A percentile compares a stretch with the other conserved stretches of the same genome.
These are phyloP conservation scores for Nemania abortiva DNA, from an alignment of 2,329 filamentous ascomycete genomes.

Conservation along the genomic window DNA sequence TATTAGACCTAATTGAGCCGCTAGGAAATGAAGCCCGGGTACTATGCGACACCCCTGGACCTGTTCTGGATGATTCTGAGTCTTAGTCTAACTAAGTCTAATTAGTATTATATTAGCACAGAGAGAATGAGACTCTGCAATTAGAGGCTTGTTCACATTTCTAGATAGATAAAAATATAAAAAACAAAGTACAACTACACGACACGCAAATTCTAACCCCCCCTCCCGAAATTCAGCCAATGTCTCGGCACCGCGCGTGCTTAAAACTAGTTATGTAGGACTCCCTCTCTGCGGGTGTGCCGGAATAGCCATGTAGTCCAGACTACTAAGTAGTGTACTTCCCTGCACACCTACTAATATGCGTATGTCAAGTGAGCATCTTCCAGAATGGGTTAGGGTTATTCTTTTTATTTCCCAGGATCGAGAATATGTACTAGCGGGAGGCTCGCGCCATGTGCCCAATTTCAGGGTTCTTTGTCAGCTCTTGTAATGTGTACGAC, in stretches of 20 bases:
- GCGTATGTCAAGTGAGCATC: not conserved
- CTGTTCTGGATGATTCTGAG: not conserved
- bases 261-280: too few species aligned
- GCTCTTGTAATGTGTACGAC: not conserved
- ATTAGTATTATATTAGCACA: not conserved
- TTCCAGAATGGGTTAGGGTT: slow-evolving; percentile 5
- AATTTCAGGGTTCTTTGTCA: slow-evolving; percentile 1
- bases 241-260: too few species aligned
- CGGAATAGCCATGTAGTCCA: too few species aligned
- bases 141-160: not conserved
- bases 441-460: not conserved
- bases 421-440: not conserved
- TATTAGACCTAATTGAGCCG: not conserved
- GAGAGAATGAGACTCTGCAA: not conserved
- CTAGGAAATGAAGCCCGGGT: not conserved
- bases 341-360: too few species aligned
- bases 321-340: too few species aligned
- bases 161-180: too few species aligned
- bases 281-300: too few species aligned
- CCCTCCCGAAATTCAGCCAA: too few species aligned
- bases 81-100: not conserved
- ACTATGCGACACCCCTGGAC: not conserved
- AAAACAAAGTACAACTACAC: too few species aligned
- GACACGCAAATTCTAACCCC: too few species aligned
- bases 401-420: not conserved